A percentile compares a stretch with the other conserved stretches of the same genome.
Conservation (phyloP, 495 filamentous ascomycete genomes). For the Penicillium egyptiacum region DNA sequence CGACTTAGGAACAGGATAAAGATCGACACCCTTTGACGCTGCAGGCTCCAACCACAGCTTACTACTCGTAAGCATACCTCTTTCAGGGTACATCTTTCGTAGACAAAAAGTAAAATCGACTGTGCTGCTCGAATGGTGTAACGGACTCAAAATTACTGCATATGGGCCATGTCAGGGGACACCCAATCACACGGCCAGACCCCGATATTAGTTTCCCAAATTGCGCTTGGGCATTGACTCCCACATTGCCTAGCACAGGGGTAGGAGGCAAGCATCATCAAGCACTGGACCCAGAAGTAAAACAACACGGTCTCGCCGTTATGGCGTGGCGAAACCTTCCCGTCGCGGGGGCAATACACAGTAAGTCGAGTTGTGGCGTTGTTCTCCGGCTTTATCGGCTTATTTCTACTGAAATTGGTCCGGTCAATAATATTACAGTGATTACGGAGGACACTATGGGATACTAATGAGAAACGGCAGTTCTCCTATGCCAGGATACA, state of each 20-base stretch:
- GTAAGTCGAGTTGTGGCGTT: neutral
- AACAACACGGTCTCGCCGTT: constrained; percentile 16
- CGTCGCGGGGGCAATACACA: constrained; percentile 15
- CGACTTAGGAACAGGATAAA: constrained; percentile 15
- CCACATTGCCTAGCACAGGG: constrained; percentile 15
- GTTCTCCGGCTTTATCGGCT: constrained; percentile 7
- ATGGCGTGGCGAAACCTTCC: constrained; percentile 9
- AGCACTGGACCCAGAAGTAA: constrained; percentile 18
- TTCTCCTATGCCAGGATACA: neutral
- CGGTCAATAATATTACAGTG: neutral
- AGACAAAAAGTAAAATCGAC: neutral
- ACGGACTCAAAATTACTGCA: constrained; percentile 10
- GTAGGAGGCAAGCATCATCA: constrained; percentile 20
- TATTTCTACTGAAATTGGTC: neutral
- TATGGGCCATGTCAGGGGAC: constrained; percentile 20
- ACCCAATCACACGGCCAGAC: constrained; percentile 8
- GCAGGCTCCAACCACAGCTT: constrained; percentile 1
- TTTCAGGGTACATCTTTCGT: neutral
- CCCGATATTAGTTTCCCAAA: constrained; percentile 5
- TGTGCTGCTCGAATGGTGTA: neutral
- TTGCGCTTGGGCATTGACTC: constrained; percentile 1
- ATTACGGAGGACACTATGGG: neutral
- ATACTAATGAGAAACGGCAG: neutral
- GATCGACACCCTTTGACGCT: constrained; percentile 14
- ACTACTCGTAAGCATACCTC: neutral